phyloP scores from a whole-genome alignment of 768 basidiomycete species.

The Tylopilus felleus region DNA sequence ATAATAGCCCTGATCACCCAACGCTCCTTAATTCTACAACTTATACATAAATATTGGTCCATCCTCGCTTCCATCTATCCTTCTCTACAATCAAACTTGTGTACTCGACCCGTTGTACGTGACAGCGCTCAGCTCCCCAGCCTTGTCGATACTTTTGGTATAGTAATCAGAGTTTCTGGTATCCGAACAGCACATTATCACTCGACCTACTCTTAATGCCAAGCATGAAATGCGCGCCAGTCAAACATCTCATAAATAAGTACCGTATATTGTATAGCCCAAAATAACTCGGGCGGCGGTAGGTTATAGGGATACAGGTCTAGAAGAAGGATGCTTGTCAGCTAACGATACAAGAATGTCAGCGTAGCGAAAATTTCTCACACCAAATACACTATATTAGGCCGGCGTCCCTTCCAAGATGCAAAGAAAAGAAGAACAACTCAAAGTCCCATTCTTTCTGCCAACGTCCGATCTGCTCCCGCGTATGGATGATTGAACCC shows the following conservation, averaged over 20 bases:
- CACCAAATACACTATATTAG: constrained; percentile 39
- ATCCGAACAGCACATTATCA: background rate
- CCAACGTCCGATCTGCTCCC: constrained; percentile 72
- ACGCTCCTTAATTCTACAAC: background rate
- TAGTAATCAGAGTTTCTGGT: background rate
- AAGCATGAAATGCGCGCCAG: background rate
- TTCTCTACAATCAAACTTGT: background rate
- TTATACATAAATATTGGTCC: constrained; percentile 3
- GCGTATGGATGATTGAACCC: constrained; percentile 35
- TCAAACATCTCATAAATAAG: constrained; percentile 26
- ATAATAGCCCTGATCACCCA: background rate
- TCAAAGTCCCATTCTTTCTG: constrained; percentile 79
- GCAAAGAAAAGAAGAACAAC: constrained; percentile 18
- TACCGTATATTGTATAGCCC: constrained; percentile 22
- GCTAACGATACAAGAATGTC: constrained; percentile 27
- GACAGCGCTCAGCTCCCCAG: background rate
- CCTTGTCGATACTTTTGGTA: background rate
- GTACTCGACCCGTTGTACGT: background rate
- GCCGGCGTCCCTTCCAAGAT: constrained; percentile 22
- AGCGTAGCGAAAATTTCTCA: constrained; percentile 14
- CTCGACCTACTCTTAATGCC: background rate
- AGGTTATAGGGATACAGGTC: constrained; percentile 35
- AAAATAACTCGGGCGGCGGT: constrained; percentile 17
- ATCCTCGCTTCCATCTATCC: background rate
- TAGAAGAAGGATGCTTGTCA: constrained; percentile 23